Conservation (phyloP, 192 early-diverging fungal species). For the Rhizophagus clarus region DNA sequence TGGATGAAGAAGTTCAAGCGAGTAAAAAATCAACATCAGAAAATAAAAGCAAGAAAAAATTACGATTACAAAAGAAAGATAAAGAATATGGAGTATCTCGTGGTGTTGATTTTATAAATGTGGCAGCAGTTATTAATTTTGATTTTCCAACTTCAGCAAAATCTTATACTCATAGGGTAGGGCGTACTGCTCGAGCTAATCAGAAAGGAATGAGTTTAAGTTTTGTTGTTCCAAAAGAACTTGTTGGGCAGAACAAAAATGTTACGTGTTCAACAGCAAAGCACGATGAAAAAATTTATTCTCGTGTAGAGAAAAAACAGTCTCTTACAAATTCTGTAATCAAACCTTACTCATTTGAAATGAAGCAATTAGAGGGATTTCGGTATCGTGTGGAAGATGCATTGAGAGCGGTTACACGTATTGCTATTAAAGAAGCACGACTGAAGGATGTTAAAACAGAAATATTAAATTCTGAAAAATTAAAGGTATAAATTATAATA, state of each 20-base stretch:
- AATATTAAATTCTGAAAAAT: slow-evolving; percentile 93
- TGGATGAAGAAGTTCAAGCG: slow-evolving; percentile 35
- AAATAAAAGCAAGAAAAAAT: slow-evolving; percentile 48
- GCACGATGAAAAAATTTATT: slow-evolving; percentile 71
- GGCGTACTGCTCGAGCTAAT: slow-evolving; percentile 92
- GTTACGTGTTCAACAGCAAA: slow-evolving; percentile 33
- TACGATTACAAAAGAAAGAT: slow-evolving; percentile 59
- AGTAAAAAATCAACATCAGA: slow-evolving; percentile 29
- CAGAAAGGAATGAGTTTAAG: slow-evolving; percentile 86
- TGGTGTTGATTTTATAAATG: slow-evolving; percentile 94
- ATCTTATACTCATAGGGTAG: slow-evolving; percentile 92
- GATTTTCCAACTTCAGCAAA: slow-evolving; percentile 87
- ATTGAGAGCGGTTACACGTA: slow-evolving; percentile 72
- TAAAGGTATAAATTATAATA: slow-evolving; percentile 60
- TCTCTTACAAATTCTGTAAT: slow-evolving; percentile 52
- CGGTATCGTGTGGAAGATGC: slow-evolving; percentile 89
- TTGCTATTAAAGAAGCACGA: slow-evolving; percentile 84
- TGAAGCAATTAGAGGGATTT: slow-evolving; percentile 89
- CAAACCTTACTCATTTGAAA: slow-evolving; percentile 84
- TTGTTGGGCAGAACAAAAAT: slow-evolving; percentile 38
- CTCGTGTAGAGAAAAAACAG: slow-evolving; percentile 75
- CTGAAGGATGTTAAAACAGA: slow-evolving; percentile 95
- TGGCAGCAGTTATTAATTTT: slow-evolving; percentile 95
- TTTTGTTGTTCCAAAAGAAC: slow-evolving; percentile 71
- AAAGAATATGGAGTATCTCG: slow-evolving; percentile 94